Percentiles rank a stretch among this genome's conserved stretches.
phyloP scores from a whole-genome alignment of 306 rosid species.

The Macrotyloma uniflorum region DNA sequence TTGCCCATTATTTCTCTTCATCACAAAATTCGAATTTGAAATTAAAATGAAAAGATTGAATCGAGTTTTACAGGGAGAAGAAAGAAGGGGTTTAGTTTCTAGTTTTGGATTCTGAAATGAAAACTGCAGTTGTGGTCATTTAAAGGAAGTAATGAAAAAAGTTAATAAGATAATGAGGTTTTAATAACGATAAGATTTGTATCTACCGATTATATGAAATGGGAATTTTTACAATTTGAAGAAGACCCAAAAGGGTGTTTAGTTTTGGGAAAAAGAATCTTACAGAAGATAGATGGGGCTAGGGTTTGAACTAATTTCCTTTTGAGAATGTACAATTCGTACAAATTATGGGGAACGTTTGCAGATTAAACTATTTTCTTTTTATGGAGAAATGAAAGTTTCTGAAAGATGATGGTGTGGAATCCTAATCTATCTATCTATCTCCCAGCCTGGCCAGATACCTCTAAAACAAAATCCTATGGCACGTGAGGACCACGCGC shows the following conservation, averaged over 20 bases:
- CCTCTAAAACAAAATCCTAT: not conserved
- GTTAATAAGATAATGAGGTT: not conserved
- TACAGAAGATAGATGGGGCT: not conserved
- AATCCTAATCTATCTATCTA: constrained; percentile 37
- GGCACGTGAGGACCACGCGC: constrained; percentile 36
- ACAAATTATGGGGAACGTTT: constrained; percentile 20
- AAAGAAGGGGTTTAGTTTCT: not conserved
- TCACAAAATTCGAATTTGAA: too few species aligned
- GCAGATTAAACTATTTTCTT: not conserved
- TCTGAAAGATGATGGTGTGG: not conserved
- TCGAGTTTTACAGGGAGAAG: too few species aligned
- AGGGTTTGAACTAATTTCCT: constrained; percentile 3
- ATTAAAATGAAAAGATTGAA: too few species aligned
- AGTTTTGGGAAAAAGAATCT: constrained; percentile 13
- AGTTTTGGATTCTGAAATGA: not conserved
- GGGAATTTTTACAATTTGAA: not conserved
- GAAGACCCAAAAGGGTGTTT: not conserved
- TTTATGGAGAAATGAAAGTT: not conserved
- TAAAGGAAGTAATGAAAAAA: not conserved
- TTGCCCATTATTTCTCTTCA: not conserved
- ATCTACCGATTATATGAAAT: not conserved
- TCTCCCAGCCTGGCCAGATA: constrained; percentile 31
- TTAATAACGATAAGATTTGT: not conserved
- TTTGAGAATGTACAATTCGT: constrained; percentile 36
- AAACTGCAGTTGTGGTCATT: not conserved